Conservation (phyloP, 495 filamentous ascomycete genomes). For the Hamigera avellanea region DNA sequence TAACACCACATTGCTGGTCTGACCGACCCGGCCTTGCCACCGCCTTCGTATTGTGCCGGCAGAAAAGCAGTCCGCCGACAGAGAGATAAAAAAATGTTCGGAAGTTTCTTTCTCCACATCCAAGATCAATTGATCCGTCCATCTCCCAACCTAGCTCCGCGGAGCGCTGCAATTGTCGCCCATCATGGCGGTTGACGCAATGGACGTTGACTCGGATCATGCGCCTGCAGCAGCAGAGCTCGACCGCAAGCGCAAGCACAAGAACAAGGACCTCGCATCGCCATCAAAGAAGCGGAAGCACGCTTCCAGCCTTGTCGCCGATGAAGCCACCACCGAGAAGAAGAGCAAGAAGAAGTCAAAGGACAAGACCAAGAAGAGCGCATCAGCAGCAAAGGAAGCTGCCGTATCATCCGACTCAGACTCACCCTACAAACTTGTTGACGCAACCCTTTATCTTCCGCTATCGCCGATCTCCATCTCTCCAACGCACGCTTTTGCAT, state of each 20-base stretch:
- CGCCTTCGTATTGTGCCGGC: conserved; percentile 16
- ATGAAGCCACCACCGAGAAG: conserved; percentile 7
- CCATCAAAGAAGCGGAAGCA: conserved; percentile 42
- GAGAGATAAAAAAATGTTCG: conserved; percentile 27
- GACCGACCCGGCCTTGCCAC: conserved; percentile 17
- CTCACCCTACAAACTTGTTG: conserved; percentile 50
- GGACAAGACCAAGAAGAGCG: conserved; percentile 11
- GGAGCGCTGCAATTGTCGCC: conserved; percentile 11
- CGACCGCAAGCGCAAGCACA: conserved; percentile 46
- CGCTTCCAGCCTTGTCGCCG: conserved; percentile 4
- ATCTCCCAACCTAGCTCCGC: background rate
- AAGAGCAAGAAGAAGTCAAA: conserved; percentile 17
- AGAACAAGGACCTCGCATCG: conserved; percentile 29
- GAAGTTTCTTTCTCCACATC: background rate
- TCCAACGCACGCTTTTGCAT: conserved; percentile 48
- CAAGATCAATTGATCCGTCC: too few species aligned
- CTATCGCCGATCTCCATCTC: conserved; percentile 58
- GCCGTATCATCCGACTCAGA: conserved; percentile 8
- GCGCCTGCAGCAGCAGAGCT: conserved; percentile 15
- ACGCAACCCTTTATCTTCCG: conserved; percentile 58
- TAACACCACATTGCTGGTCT: too few species aligned
- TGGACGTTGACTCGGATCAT: conserved; percentile 28
- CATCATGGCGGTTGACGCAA: conserved; percentile 32
- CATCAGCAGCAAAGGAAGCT: conserved; percentile 3
- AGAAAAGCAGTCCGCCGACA: conserved; percentile 10